Evolutionary conservation across 2,329 filamentous ascomycete species (phyloP).

Genomic region (Trichoderma cornu-damae): DNA sequence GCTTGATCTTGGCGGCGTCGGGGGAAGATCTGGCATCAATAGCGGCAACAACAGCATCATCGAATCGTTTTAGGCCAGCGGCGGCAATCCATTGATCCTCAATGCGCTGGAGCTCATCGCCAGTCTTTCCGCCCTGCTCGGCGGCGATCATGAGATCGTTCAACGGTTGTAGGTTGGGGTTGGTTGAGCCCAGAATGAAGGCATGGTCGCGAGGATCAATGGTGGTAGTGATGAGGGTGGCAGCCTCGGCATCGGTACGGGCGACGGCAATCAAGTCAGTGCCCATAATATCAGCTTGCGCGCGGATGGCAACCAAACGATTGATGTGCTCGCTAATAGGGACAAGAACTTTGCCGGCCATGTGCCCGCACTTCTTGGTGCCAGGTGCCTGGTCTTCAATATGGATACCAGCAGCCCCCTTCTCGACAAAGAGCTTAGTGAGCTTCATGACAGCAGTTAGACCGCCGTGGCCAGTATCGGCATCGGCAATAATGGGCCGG

Average conservation of each 20-base stretch:
- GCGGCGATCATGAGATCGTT: conserved; percentile 87
- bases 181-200: conserved; percentile 88
- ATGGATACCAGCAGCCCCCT: conserved; percentile 94
- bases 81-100: conserved; percentile 82
- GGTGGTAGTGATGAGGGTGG: conserved; percentile 92
- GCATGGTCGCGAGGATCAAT: conserved; percentile 93
- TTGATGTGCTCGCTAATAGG: conserved; percentile 98
- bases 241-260: conserved; percentile 94
- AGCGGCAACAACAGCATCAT: conserved; percentile 78
- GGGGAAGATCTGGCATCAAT: conserved; percentile 64
- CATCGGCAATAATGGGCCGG: conserved; percentile 91
- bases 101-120: conserved; percentile 77
- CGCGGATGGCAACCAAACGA: conserved; percentile 89
- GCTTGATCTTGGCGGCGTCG: conserved; percentile 65
- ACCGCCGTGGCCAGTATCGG: conserved; percentile 94
- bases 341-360: conserved; percentile 97
- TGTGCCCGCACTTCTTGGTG: conserved; percentile 99
- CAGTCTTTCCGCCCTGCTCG: conserved; percentile 74
- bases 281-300: conserved; percentile 98
- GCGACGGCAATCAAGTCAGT: conserved; percentile 85
- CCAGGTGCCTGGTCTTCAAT: conserved; percentile 98
- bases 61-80: conserved; percentile 80
- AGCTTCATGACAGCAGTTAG: conserved; percentile 99
- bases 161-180: conserved; percentile 75
- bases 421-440: conserved; percentile 95